A percentile compares a stretch with the other conserved stretches of the same genome.
These are phyloP conservation scores for Lentinula guzmanii DNA, from an alignment of 768 basidiomycete genomes.

Conservation along the genomic window DNA sequence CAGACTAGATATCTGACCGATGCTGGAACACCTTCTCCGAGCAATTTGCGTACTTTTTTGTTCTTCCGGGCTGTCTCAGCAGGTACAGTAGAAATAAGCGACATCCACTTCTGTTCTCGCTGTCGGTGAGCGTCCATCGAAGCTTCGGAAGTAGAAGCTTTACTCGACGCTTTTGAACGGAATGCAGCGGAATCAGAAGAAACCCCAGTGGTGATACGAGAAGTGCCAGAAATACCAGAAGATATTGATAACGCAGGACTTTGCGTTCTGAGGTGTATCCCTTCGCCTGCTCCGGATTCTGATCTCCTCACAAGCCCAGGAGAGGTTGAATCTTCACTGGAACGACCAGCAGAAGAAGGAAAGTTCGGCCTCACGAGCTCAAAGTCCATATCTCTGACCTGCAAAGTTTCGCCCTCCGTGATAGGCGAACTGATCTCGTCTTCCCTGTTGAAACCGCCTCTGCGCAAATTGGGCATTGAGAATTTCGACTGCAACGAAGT, in stretches of 20 bases:
- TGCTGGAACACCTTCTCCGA: constrained; percentile 76
- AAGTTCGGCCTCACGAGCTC: constrained; percentile 66
- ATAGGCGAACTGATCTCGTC: constrained; percentile 21
- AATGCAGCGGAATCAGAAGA: constrained; percentile 19
- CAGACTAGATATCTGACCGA: constrained; percentile 83
- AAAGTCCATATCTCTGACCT: constrained; percentile 79
- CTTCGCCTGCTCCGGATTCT: constrained; percentile 11
- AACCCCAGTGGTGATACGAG: constrained; percentile 16
- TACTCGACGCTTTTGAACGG: constrained; percentile 7
- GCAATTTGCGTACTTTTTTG: constrained; percentile 71
- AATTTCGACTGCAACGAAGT: constrained; percentile 54
- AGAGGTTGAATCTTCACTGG: constrained; percentile 50
- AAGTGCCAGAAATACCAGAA: constrained; percentile 20
- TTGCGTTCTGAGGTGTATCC: constrained; percentile 25
- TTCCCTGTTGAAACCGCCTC: constrained; percentile 28
- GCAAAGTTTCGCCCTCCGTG: constrained; percentile 49
- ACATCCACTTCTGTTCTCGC: constrained; percentile 75
- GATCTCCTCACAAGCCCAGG: constrained; percentile 30
- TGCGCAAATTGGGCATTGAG: constrained; percentile 60
- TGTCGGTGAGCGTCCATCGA: constrained; percentile 64
- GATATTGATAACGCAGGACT: constrained; percentile 38
- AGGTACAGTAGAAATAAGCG: constrained; percentile 47
- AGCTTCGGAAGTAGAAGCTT: constrained; percentile 25
- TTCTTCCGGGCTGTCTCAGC: constrained; percentile 65
- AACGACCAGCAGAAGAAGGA: constrained; percentile 30